phyloP scores from a whole-genome alignment of 2,329 filamentous ascomycete genomes.

The Didymella keratinophila region DNA sequence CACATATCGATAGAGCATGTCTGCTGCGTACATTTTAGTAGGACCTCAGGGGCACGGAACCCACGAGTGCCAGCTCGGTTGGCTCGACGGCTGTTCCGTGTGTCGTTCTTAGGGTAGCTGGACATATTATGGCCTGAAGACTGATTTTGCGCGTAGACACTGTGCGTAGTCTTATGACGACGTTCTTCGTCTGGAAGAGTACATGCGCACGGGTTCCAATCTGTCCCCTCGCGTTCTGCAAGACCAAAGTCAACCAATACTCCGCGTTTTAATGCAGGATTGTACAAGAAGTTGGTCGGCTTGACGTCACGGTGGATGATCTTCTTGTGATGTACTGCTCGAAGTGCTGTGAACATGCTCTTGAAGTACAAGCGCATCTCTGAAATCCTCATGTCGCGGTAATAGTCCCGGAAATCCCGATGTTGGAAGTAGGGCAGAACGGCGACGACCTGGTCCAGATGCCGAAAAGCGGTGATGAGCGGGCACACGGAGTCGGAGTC shows the following conservation, averaged over 20 bases:
- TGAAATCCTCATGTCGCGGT: conserved; percentile 82
- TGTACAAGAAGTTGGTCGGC: conserved; percentile 96
- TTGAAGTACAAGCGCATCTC: conserved; percentile 92
- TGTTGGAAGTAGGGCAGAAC: conserved; percentile 96
- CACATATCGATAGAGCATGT: conserved; percentile 93
- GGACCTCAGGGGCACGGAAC: conserved; percentile 93
- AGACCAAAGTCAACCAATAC: conserved; percentile 99
- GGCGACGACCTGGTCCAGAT: conserved; percentile 93
- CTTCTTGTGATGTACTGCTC: conserved; percentile 79
- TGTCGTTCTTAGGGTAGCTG: conserved; percentile 89
- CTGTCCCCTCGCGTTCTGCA: conserved; percentile 76
- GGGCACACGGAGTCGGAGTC: conserved; percentile 88
- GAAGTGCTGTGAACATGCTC: conserved; percentile 84
- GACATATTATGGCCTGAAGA: conserved; percentile 51
- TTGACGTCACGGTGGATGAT: conserved; percentile 98
- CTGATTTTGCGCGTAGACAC: conserved; percentile 65
- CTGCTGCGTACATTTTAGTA: conserved; percentile 96
- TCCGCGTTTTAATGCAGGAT: conserved; percentile 78
- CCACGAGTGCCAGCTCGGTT: conserved; percentile 95
- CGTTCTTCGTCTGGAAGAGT: conserved; percentile 70
- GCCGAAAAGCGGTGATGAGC: conserved; percentile 94
- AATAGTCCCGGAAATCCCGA: conserved; percentile 93
- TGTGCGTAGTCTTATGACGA: conserved; percentile 64
- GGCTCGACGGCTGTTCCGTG: conserved; percentile 83
- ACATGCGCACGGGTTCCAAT: conserved; percentile 83